Conservation (phyloP, 2,329 filamentous ascomycete genomes). For the Capronia epimyces region DNA sequence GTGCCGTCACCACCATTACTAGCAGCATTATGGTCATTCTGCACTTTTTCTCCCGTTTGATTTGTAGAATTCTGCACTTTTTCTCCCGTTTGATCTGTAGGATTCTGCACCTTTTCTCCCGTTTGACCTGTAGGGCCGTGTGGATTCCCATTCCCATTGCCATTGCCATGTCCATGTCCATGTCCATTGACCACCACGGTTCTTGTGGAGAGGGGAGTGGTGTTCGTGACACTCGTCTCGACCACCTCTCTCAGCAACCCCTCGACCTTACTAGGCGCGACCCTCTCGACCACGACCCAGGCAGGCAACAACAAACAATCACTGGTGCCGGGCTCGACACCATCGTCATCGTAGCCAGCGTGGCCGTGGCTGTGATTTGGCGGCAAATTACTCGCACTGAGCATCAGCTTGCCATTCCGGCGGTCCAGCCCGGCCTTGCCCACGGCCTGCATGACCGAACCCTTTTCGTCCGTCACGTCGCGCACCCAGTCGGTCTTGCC, state of each 20-base stretch:
- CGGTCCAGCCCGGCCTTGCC: slow-evolving; percentile 39
- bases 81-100: neutral
- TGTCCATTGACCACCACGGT: slow-evolving; percentile 3
- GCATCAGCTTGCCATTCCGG: slow-evolving; percentile 25
- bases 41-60: neutral
- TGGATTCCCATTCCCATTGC: neutral
- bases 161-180: neutral
- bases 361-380: slow-evolving; percentile 6
- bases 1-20: neutral
- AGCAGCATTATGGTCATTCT: neutral
- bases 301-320: slow-evolving; percentile 26
- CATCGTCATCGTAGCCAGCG: slow-evolving; percentile 9
- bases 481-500: slow-evolving; percentile 92
- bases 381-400: slow-evolving; percentile 28
- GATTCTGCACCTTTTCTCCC: neutral
- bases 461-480: slow-evolving; percentile 81
- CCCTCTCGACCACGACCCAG: slow-evolving; percentile 27
- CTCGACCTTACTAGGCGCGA: slow-evolving; percentile 21
- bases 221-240: slow-evolving; percentile 20
- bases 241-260: slow-evolving; percentile 24
- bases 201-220: slow-evolving; percentile 17
- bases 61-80: neutral
- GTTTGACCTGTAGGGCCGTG: neutral
- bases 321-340: slow-evolving; percentile 15
- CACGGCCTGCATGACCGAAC: slow-evolving; percentile 75